Conservation (phyloP, 257 asterid genomes). For the Fraxinus quadrangulata region DNA sequence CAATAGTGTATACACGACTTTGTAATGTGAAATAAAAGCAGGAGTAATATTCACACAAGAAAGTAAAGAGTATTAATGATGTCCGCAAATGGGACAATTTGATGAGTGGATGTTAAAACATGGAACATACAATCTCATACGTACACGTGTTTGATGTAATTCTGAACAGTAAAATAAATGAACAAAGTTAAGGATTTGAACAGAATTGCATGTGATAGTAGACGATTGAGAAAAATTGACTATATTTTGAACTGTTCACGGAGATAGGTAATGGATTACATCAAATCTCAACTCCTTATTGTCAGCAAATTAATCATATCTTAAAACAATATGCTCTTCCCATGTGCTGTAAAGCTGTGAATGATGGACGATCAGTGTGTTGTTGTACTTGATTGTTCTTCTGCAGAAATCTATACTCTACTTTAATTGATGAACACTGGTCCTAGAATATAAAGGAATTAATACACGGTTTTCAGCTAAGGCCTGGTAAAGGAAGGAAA, state of each 20-base stretch:
- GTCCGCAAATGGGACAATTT: neutral
- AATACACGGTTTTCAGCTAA: conserved; percentile 24
- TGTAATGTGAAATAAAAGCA: too few relatives aligned
- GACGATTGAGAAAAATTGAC: too few relatives aligned
- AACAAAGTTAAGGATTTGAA: too few relatives aligned
- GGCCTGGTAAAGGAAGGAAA: conserved; percentile 11
- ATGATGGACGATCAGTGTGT: neutral
- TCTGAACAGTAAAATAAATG: too few relatives aligned
- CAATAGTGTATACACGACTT: too few relatives aligned
- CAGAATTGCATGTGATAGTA: too few relatives aligned
- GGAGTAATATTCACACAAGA: too few relatives aligned
- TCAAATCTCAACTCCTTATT: too few relatives aligned
- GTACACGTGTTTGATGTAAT: neutral
- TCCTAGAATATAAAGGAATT: conserved; percentile 32
- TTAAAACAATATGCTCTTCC: conserved; percentile 29
- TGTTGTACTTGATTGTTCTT: neutral
- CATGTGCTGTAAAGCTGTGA: conserved; percentile 41
- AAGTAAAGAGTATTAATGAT: neutral
- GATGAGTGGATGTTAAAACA: neutral
- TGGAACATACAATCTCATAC: neutral
- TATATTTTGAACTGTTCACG: too few relatives aligned
- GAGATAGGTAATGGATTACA: too few relatives aligned
- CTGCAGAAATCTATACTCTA: conserved; percentile 13
- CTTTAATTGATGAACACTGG: conserved; percentile 14
- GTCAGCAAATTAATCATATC: neutral